phyloP scores from a whole-genome alignment of 768 basidiomycete genomes.

The Hypholoma sublateritium region DNA sequence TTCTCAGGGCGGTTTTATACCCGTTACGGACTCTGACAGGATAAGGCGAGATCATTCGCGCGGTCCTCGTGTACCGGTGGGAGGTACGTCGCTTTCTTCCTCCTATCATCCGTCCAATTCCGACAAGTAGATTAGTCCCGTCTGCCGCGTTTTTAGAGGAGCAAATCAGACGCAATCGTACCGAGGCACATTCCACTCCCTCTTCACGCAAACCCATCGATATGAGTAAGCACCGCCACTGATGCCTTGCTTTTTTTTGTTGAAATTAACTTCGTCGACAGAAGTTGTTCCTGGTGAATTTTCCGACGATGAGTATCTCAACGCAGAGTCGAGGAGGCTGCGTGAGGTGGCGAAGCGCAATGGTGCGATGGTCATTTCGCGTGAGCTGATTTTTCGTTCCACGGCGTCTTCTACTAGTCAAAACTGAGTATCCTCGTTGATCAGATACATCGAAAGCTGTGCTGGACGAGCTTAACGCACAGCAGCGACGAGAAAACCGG shows the following conservation, averaged over 20 bases:
- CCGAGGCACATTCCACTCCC: neutral
- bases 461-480: slow-evolving; percentile 18
- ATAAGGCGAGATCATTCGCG: slow-evolving; percentile 18
- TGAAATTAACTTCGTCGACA: neutral
- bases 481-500: slow-evolving; percentile 1
- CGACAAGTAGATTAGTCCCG: slow-evolving; percentile 17
- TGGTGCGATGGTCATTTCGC: neutral
- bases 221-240: slow-evolving; percentile 10
- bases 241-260: neutral
- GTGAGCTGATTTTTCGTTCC: slow-evolving; percentile 10
- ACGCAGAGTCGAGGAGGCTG: slow-evolving; percentile 13
- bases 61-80: slow-evolving; percentile 16
- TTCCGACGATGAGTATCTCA: slow-evolving; percentile 4
- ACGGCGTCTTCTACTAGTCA: neutral
- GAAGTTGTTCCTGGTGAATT: neutral
- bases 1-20: slow-evolving; percentile 25
- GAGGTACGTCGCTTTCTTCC: slow-evolving; percentile 19
- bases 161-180: slow-evolving; percentile 12
- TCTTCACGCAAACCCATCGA: slow-evolving; percentile 1
- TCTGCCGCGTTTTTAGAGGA: slow-evolving; percentile 25
- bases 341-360: slow-evolving; percentile 5
- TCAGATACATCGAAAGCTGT: slow-evolving; percentile 21
- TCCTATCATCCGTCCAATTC: slow-evolving; percentile 7
- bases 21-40: slow-evolving; percentile 21
- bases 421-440: slow-evolving; percentile 1